These are phyloP conservation scores for Leccinum subfulvum DNA, from an alignment of 1,284 basidiomycete species.

Conservation along the genomic window DNA sequence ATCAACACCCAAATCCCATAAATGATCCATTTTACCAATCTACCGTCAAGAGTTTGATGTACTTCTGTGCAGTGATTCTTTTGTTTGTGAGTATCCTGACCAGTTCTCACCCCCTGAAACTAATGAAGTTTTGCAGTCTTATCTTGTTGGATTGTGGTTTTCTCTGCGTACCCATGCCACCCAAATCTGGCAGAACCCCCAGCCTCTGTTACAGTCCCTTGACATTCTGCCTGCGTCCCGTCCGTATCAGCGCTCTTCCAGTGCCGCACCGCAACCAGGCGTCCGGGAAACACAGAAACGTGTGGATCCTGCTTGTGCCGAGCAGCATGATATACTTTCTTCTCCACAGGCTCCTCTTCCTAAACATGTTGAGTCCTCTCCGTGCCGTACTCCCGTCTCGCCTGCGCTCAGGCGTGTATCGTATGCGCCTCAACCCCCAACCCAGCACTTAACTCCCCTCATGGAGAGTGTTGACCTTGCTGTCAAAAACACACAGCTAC, in stretches of 20 bases:
- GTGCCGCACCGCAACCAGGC: constrained; percentile 26
- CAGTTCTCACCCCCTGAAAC: background rate
- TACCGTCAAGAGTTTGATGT: constrained; percentile 92
- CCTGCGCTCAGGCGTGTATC: constrained; percentile 53
- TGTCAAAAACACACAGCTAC: constrained; percentile 63
- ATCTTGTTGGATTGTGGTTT: constrained; percentile 97
- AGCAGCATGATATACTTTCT: constrained; percentile 34
- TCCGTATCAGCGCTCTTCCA: constrained; percentile 51
- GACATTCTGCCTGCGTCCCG: constrained; percentile 62
- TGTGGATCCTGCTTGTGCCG: constrained; percentile 39
- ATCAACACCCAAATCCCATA: constrained; percentile 91
- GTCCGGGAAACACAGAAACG: constrained; percentile 40
- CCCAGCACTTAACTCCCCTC: constrained; percentile 60
- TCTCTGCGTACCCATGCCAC: constrained; percentile 96
- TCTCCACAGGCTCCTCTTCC: constrained; percentile 42
- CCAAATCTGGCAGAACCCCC: constrained; percentile 99
- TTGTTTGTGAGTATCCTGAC: constrained; percentile 68
- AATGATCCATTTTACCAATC: constrained; percentile 96
- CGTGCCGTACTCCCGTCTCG: constrained; percentile 23
- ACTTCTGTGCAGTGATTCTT: constrained; percentile 87
- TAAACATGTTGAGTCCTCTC: constrained; percentile 12
- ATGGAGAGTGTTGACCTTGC: constrained; percentile 76
- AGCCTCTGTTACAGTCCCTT: constrained; percentile 72
- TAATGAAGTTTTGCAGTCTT: constrained; percentile 62
- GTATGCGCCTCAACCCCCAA: constrained; percentile 47